These are phyloP conservation scores for Spiraea crenata DNA, from an alignment of 331 rosid species.

Conservation along the genomic window DNA sequence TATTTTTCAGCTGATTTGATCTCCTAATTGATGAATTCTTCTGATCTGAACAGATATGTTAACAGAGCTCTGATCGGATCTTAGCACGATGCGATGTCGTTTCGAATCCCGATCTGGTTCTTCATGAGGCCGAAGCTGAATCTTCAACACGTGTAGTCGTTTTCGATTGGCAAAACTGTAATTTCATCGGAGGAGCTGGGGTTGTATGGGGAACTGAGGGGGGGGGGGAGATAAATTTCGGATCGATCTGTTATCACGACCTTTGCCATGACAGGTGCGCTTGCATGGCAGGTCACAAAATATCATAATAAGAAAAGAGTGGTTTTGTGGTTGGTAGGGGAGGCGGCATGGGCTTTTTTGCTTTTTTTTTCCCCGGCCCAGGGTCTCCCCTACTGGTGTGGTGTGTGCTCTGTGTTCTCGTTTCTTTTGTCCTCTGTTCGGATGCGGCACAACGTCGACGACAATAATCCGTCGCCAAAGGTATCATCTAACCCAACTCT, in stretches of 20 bases:
- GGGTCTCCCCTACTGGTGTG: conserved; percentile 57
- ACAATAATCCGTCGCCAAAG: background rate
- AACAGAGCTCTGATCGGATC: background rate
- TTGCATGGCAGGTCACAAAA: conserved; percentile 93
- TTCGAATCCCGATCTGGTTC: too few species aligned
- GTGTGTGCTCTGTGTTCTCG: conserved; percentile 33
- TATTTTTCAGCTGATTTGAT: too few species aligned
- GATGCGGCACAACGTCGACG: too few species aligned
- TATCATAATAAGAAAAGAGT: conserved; percentile 40
- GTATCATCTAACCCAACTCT: conserved; percentile 12
- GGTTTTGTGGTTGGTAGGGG: conserved; percentile 47
- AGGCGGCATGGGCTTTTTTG: conserved; percentile 66
- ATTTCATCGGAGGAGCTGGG: background rate
- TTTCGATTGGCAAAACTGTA: background rate
- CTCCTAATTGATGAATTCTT: too few species aligned
- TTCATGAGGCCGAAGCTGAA: too few species aligned
- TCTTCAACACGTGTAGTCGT: background rate
- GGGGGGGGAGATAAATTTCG: background rate
- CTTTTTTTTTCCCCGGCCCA: conserved; percentile 34
- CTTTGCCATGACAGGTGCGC: conserved; percentile 99
- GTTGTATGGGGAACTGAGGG: background rate
- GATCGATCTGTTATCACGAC: conserved; percentile 64
- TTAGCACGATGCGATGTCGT: background rate
- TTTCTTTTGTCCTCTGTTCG: background rate
- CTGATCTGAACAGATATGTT: background rate